A percentile compares a stretch with the other conserved stretches of the same genome.
phyloP scores from a whole-genome alignment of 2,329 filamentous ascomycete species.

The Chalaropsis ovoidea region DNA sequence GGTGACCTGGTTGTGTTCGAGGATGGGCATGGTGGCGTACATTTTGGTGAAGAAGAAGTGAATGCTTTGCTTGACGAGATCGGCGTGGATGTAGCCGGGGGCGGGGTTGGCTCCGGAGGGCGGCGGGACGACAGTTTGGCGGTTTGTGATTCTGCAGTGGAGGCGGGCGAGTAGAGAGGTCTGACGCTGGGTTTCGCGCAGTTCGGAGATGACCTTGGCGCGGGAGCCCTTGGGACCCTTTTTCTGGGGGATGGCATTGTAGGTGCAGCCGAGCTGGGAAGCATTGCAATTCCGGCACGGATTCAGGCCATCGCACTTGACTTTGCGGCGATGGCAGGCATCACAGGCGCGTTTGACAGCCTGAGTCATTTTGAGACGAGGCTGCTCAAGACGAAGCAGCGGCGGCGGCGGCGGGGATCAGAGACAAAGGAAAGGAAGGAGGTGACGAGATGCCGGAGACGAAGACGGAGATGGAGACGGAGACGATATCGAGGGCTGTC shows the following conservation, averaged over 20 bases:
- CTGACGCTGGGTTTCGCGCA: constrained; percentile 58
- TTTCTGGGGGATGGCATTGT: constrained; percentile 65
- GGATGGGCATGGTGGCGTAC: constrained; percentile 53
- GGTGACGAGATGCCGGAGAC: background rate
- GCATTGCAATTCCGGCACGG: constrained; percentile 62
- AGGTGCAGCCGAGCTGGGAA: constrained; percentile 58
- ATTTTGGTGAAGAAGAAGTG: constrained; percentile 60
- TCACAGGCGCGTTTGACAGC: constrained; percentile 57
- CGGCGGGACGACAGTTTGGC: constrained; percentile 28
- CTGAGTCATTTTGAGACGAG: constrained; percentile 37
- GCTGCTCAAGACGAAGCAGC: constrained; percentile 13
- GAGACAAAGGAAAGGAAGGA: background rate
- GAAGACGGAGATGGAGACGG: background rate
- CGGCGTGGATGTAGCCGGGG: constrained; percentile 49
- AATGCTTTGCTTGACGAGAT: constrained; percentile 55
- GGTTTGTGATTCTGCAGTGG: constrained; percentile 49
- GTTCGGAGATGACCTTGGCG: constrained; percentile 64
- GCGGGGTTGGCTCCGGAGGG: constrained; percentile 40
- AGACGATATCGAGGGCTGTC: too few relatives aligned
- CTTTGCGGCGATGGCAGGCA: constrained; percentile 63
- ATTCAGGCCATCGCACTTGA: constrained; percentile 61
- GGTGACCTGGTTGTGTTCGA: constrained; percentile 49
- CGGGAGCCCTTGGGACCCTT: constrained; percentile 65
- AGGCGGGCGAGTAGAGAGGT: constrained; percentile 53
- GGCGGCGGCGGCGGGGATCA: background rate